These are phyloP conservation scores for Fraxinus americana DNA, from an alignment of 257 asterid genomes.

Conservation along the genomic window DNA sequence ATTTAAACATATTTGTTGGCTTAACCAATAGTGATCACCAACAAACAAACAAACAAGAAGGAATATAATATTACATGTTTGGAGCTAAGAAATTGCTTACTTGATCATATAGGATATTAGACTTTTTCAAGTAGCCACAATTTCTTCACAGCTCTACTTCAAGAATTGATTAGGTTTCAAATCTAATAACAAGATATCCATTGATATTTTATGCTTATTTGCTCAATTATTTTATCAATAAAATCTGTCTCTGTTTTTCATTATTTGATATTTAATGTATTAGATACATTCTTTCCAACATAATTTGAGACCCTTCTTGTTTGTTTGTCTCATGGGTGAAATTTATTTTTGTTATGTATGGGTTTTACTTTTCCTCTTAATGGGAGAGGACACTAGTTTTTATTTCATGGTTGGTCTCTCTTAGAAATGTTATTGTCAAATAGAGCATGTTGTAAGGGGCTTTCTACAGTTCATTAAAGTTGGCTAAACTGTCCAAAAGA, in stretches of 20 bases:
- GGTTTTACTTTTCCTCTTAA: no score
- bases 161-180: conserved; percentile 1
- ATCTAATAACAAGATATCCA: conserved; percentile 18
- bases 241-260: conserved; percentile 20
- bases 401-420: conserved; percentile 32
- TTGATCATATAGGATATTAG: conserved; percentile 66
- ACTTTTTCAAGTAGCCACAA: conserved; percentile 36
- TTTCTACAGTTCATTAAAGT: background rate
- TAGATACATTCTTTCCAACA: background rate
- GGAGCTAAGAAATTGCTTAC: conserved; percentile 39
- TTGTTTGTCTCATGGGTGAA: background rate
- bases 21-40: background rate
- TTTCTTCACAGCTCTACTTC: conserved; percentile 15
- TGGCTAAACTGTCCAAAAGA: conserved; percentile 25
- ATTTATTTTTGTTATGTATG: no score
- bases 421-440: no score
- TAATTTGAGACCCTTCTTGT: background rate
- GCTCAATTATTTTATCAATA: conserved; percentile 54
- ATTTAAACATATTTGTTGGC: background rate
- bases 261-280: background rate
- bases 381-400: background rate
- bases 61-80: conserved; percentile 11
- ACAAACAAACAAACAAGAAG: background rate
- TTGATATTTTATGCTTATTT: conserved; percentile 37
- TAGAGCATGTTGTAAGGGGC: no score